Evolutionary conservation across 352 stramenopile genomes (phyloP).

Genomic region (Pythium chondricola): DNA sequence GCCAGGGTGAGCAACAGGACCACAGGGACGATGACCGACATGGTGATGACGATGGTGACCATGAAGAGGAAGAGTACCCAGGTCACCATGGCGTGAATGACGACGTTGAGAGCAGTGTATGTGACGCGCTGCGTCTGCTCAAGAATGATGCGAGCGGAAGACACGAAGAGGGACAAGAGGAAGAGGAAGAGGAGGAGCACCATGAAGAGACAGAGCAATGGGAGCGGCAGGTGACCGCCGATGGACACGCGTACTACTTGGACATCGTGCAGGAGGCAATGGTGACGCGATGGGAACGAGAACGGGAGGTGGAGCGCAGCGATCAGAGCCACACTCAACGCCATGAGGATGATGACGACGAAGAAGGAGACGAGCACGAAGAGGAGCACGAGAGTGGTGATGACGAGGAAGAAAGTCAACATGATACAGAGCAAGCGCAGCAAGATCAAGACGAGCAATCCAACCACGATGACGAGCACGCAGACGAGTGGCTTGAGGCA

Average conservation of each 20-base stretch:
- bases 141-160: conserved; percentile 16
- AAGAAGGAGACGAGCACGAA: conserved; percentile 9
- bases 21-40: conserved; percentile 11
- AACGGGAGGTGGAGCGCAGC: conserved; percentile 1
- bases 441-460: not conserved
- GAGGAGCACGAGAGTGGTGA: conserved; percentile 9
- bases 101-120: conserved; percentile 46
- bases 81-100: conserved; percentile 18
- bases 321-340: conserved; percentile 4
- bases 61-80: conserved; percentile 7
- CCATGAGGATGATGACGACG: conserved; percentile 1
- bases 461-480: not conserved
- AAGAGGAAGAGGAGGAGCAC: conserved; percentile 14
- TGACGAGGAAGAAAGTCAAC: conserved; percentile 5
- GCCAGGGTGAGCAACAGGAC: conserved; percentile 4
- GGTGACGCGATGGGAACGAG: conserved; percentile 8
- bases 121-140: conserved; percentile 41
- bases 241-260: conserved; percentile 21
- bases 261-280: conserved; percentile 50
- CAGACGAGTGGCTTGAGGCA: conserved; percentile 71
- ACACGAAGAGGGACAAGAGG: conserved; percentile 9
- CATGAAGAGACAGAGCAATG: conserved; percentile 1
- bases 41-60: conserved; percentile 20
- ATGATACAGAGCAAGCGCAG: conserved; percentile 4
- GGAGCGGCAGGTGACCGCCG: not conserved